Conservation (phyloP, 371 early-diverging fungal genomes). For the Massospora cicadina region DNA sequence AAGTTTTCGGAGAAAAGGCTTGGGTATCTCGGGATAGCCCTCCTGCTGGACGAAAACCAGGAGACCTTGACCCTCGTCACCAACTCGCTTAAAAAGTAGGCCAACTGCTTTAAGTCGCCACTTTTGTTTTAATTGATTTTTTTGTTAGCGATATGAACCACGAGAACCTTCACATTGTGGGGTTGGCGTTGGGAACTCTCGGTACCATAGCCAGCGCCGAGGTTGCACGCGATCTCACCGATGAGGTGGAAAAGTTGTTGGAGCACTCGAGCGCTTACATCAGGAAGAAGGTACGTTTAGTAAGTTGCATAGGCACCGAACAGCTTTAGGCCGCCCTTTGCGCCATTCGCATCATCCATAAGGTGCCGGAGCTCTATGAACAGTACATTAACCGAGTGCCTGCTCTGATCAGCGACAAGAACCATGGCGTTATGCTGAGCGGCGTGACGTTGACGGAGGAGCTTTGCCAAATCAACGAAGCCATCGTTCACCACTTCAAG, state of each 20-base stretch:
- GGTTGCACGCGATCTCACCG: conserved; percentile 86
- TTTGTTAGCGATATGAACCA: conserved; percentile 76
- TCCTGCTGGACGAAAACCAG: conserved; percentile 91
- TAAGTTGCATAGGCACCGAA: background rate
- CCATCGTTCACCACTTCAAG: conserved; percentile 46
- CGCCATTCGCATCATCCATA: conserved; percentile 75
- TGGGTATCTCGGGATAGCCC: conserved; percentile 92
- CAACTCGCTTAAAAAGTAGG: conserved; percentile 88
- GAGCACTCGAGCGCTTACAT: conserved; percentile 83
- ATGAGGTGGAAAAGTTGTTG: conserved; percentile 84
- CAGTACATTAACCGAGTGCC: conserved; percentile 58
- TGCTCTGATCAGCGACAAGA: conserved; percentile 70
- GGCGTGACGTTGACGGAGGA: conserved; percentile 81
- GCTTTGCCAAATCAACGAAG: conserved; percentile 58
- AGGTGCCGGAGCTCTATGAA: conserved; percentile 83
- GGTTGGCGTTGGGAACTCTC: conserved; percentile 86
- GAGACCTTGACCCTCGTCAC: conserved; percentile 90
- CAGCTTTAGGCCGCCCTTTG: conserved; percentile 76
- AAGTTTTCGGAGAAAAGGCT: conserved; percentile 88
- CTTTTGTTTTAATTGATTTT: background rate
- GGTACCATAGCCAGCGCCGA: conserved; percentile 89
- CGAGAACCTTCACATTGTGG: conserved; percentile 85
- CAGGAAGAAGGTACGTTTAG: conserved; percentile 66
- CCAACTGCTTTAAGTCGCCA: background rate
- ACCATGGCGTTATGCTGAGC: conserved; percentile 87